Evolutionary conservation across 75 land plant species (phyloP).

Genomic region (Selaginella moellendorffii): DNA sequence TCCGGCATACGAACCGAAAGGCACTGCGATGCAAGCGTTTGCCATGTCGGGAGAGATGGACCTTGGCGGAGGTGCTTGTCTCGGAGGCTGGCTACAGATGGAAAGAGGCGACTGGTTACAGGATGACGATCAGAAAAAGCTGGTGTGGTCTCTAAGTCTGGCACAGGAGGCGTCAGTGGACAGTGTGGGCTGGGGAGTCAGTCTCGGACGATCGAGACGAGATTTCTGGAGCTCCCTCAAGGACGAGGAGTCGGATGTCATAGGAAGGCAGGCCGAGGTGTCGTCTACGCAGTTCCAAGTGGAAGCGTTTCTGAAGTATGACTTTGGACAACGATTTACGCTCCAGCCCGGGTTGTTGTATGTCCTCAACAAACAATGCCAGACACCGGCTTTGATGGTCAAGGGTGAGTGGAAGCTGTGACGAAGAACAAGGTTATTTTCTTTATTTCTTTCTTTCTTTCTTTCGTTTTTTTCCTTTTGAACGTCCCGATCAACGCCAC

Average conservation of each 20-base stretch:
- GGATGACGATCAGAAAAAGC: constrained; percentile 23
- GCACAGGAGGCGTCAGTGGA: constrained; percentile 36
- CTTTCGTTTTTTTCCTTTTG: no score
- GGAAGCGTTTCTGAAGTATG: constrained; percentile 51
- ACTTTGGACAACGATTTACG: constrained; percentile 40
- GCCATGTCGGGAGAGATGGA: constrained; percentile 53
- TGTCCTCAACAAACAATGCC: constrained; percentile 27
- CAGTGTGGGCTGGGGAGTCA: constrained; percentile 42
- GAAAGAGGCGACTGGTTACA: constrained; percentile 29
- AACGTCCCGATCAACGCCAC: no score
- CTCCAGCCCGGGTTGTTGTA: constrained; percentile 61
- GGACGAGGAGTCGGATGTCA: background rate
- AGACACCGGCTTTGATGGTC: constrained; percentile 40
- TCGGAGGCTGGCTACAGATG: constrained; percentile 71
- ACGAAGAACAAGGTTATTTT: no score
- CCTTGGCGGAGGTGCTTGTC: constrained; percentile 29
- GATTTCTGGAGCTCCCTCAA: constrained; percentile 10
- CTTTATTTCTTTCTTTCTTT: no score
- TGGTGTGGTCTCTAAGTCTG: constrained; percentile 48
- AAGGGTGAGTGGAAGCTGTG: constrained; percentile 50
- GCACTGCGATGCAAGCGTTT: constrained; percentile 18
- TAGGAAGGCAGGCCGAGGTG: no score
- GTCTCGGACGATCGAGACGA: constrained; percentile 30
- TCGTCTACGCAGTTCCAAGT: constrained; percentile 33
- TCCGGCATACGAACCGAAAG: background rate